Evolutionary conservation across 148 eudicot genomes (phyloP), one percentile per base, ranked within the genome.

Genomic region (Suaeda aralocaspica): DNA sequence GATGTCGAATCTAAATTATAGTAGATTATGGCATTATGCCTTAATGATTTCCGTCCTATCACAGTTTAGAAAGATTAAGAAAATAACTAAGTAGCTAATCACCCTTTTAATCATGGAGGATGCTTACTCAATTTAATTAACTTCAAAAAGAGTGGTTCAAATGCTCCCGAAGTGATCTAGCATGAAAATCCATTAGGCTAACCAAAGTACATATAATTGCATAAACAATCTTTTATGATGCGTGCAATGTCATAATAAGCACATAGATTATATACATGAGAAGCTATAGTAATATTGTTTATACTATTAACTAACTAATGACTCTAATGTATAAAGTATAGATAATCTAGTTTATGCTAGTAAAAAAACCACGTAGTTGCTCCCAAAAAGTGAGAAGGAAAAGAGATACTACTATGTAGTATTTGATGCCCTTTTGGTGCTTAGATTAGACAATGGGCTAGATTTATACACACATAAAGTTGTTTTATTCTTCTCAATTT

Each of bases 111-210:
- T 61, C 28, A 22, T n/a, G 29, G 39, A 59, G n/a, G 46, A 61
- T 61, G 46, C 29, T 61, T 61, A 26, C 66, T 61, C 25, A 36
- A 61, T n/a, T n/a, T n/a, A n/a, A n/a, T n/a, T 18, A n/a, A 61
- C 46, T 36, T 34, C 28, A 61, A 34, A 36, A 61, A 2, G 66
- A 61, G 46, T 61, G 66, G 66, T 21, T 61, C 25, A 34, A 11
- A 36, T 61, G 28, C 65, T 34, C 6, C 21, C 18, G 2, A 36
- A 61, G 29, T 33, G 18, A 18, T 61, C 7, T 12, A 14, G 34
- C 16, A 57, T 26, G 36, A 14, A 9, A 29, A 57, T 2, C 50
- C 16, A n/a, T 52, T 2, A 52, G n/a, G 1, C 11, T 1, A n/a
- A 52, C 15, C 26, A 24, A 52, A 8, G n/a, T 4, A 52, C 4